Conservation (phyloP, 2,329 filamentous ascomycete genomes). For the Cercospora brassicicola region DNA sequence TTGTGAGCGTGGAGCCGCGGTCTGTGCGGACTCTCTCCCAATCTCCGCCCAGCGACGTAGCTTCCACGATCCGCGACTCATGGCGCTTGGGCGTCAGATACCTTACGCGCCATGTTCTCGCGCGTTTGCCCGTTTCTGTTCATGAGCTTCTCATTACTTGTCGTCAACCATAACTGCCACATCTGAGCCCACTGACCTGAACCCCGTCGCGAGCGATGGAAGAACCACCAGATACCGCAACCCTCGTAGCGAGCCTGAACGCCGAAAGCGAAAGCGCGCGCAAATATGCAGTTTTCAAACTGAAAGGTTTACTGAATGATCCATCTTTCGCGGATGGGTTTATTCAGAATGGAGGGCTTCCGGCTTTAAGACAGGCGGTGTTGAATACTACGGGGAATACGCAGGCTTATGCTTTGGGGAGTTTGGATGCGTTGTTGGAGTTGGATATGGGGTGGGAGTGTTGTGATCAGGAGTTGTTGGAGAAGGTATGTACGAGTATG, state of each 20-base stretch:
- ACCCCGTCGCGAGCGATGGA: slow-evolving; percentile 31
- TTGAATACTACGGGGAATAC: slow-evolving; percentile 89
- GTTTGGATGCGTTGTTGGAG: slow-evolving; percentile 81
- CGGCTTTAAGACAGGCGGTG: slow-evolving; percentile 77
- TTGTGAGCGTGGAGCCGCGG: neutral
- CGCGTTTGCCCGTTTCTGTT: slow-evolving; percentile 29
- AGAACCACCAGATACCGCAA: slow-evolving; percentile 36
- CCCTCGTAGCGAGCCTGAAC: slow-evolving; percentile 56
- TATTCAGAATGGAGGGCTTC: slow-evolving; percentile 82
- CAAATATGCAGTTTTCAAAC: slow-evolving; percentile 98
- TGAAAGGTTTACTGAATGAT: slow-evolving; percentile 92
- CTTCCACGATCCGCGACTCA: slow-evolving; percentile 12
- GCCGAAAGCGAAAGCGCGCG: slow-evolving; percentile 81
- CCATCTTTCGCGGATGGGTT: slow-evolving; percentile 96
- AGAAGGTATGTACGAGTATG: slow-evolving; percentile 53
- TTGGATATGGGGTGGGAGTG: slow-evolving; percentile 98
- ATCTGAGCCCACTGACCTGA: neutral
- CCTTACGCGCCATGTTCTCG: slow-evolving; percentile 24
- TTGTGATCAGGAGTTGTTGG: slow-evolving; percentile 70
- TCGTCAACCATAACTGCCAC: neutral
- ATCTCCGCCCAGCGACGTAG: slow-evolving; percentile 1
- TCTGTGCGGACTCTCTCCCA: neutral
- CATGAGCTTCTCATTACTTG: neutral
- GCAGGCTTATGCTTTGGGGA: slow-evolving; percentile 89
- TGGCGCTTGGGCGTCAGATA: slow-evolving; percentile 7